Percentiles rank a stretch among this genome's conserved stretches.
Evolutionary conservation across 225 moss, liverwort and hornwort species (phyloP).

Genomic region (Asterella californica): DNA sequence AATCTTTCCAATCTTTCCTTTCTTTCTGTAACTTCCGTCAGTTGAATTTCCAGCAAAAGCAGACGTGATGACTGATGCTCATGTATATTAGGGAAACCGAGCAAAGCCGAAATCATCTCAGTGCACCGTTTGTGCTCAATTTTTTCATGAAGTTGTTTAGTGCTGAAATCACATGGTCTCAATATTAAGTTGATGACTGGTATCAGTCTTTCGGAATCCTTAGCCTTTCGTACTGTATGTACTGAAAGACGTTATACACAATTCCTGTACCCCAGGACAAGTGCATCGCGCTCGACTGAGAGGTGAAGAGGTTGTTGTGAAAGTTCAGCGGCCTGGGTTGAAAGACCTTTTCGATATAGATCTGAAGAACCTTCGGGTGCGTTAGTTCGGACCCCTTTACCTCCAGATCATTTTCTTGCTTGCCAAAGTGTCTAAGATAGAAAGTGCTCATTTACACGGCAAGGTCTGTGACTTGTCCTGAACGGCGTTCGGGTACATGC

Average conservation of each 20-base stretch:
- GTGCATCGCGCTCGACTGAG: conserved; percentile 82
- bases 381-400: conserved; percentile 9
- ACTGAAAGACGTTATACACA: neutral
- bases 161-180: neutral
- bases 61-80: neutral
- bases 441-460: neutral
- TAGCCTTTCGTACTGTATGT: no score
- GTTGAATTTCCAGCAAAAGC: neutral
- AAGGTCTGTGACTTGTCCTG: neutral
- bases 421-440: neutral
- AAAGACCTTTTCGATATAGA: conserved; percentile 98
- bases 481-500: neutral
- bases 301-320: conserved; percentile 88
- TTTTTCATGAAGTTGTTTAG: neutral
- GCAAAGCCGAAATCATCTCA: neutral
- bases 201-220: no score
- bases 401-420: neutral
- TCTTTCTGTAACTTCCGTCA: no score
- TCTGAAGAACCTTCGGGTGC: conserved; percentile 91
- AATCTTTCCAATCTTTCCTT: no score
- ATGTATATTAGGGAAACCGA: neutral
- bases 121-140: neutral
- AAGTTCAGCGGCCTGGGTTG: conserved; percentile 98
- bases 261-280: conserved; percentile 54
- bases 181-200: no score